These are phyloP conservation scores for Spathaspora boniae DNA, from an alignment of 805 yeast genomes.

Conservation along the genomic window DNA sequence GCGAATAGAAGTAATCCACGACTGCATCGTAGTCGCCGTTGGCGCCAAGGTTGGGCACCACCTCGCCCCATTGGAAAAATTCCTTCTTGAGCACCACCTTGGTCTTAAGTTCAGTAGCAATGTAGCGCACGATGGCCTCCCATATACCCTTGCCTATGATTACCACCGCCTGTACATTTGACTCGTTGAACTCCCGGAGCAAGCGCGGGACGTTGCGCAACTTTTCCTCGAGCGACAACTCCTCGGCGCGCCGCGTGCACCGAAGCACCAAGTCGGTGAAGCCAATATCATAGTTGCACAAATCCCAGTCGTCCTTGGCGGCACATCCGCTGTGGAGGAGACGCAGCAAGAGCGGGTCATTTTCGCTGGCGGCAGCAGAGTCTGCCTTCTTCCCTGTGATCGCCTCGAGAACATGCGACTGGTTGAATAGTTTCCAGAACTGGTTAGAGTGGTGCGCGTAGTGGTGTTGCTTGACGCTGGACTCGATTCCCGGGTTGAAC, in stretches of 20 bases:
- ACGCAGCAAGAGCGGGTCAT: constrained; percentile 12
- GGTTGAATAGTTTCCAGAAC: constrained; percentile 64
- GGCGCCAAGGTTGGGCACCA: constrained; percentile 18
- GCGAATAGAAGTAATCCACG: constrained; percentile 15
- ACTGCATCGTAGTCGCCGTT: constrained; percentile 8
- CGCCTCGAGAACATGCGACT: constrained; percentile 41
- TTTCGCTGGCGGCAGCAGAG: constrained; percentile 4
- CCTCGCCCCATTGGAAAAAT: constrained; percentile 52
- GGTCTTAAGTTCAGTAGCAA: constrained; percentile 22
- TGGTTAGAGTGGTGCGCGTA: constrained; percentile 68
- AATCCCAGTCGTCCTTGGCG: constrained; percentile 34
- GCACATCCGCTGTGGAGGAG: constrained; percentile 11
- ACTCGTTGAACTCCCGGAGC: constrained; percentile 37
- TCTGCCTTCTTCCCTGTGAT: neutral
- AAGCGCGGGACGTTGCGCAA: constrained; percentile 51
- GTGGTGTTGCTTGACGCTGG: constrained; percentile 61
- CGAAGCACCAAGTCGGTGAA: constrained; percentile 69
- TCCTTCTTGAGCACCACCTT: constrained; percentile 20
- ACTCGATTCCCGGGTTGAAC: constrained; percentile 66
- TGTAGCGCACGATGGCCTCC: constrained; percentile 50
- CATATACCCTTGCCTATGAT: constrained; percentile 75
- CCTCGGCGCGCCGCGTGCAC: constrained; percentile 57
- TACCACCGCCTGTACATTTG: constrained; percentile 45
- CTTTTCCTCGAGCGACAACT: constrained; percentile 52
- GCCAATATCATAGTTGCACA: constrained; percentile 50